Evolutionary conservation across 1,139 yeast species (phyloP).

Genomic region (Sugiyamaella grinbergsii): DNA sequence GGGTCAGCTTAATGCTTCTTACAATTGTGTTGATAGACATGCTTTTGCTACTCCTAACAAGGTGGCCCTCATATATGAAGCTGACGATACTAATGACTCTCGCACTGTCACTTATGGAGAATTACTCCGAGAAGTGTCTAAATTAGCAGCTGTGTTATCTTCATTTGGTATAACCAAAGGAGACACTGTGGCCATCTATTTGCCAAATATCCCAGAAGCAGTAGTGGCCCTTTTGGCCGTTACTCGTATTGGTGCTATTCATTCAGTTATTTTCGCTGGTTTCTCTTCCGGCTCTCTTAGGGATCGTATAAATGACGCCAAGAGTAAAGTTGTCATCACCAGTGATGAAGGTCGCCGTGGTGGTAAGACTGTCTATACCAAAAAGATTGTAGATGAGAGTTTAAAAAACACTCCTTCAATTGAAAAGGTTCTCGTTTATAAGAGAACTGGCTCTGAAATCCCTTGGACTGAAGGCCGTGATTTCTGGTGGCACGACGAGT

Average conservation of each 20-base stretch:
- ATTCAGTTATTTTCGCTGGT: conserved; percentile 96
- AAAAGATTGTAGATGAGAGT: conserved; percentile 94
- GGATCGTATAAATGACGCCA: conserved; percentile 89
- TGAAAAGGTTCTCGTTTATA: conserved; percentile 78
- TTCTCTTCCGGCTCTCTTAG: conserved; percentile 90
- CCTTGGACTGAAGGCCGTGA: conserved; percentile 83
- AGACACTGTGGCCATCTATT: conserved; percentile 92
- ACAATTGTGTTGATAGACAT: conserved; percentile 96
- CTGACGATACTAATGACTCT: conserved; percentile 80
- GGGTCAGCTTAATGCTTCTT: conserved; percentile 91
- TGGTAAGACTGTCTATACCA: conserved; percentile 87
- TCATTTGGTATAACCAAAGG: conserved; percentile 91
- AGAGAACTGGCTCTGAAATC: conserved; percentile 78
- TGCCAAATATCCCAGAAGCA: conserved; percentile 98
- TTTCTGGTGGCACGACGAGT: conserved; percentile 90
- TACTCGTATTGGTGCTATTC: conserved; percentile 93
- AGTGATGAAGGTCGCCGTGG: conserved; percentile 98
- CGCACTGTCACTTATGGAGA: conserved; percentile 79
- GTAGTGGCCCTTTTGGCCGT: conserved; percentile 92
- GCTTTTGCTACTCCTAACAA: conserved; percentile 86
- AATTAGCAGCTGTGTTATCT: conserved; percentile 82
- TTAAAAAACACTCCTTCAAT: conserved; percentile 75
- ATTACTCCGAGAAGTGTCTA: conserved; percentile 81
- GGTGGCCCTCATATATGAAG: conserved; percentile 87
- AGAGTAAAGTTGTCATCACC: conserved; percentile 86